Evolutionary conservation across 805 yeast genomes (phyloP), one percentile per base, ranked within the genome.

Genomic region (Candida caryicola): DNA sequence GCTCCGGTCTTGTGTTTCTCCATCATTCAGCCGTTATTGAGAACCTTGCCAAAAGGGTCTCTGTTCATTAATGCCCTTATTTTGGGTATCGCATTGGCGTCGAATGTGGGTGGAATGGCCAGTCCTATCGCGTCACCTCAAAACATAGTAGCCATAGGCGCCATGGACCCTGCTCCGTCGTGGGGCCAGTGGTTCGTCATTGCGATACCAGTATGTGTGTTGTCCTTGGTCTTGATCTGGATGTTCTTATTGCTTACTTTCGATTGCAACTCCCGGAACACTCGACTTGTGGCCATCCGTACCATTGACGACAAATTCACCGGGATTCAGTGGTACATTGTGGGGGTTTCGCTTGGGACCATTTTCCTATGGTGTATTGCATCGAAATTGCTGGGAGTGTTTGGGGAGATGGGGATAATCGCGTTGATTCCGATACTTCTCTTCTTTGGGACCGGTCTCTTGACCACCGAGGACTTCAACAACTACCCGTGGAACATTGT

Each of bases 361-460:
- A 91, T 91, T 41, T 59, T 77, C 2, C 66, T 91, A 29, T 91
- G 99, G 99, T 91, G 98, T 66, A 66, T 88, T 37, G 84, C 95
- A 0, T 85, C 85, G 28, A 77, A 78, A 52, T 63, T 90, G 8
- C 81, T 84, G 40, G 77, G 77, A 1, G 55, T 79, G 2, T 79
- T 91, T 55, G 99, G 99, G 23, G 96, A 90, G 51, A 88, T 90
- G 93, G 99, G 99, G n/a, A 82, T 90, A 47, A 81, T 93, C 43
- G 95, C 98, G 0, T 73, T 93, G 39, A 74, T 90, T 13, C 97
- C 99, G 8, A 76, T 91, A 53, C 74, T 89, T n/a, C 63, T 88
- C n/a, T 82, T 91, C 54, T 91, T 91, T 55, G 98, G 96, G 4
- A 79, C 96, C 0, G 96, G 97, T 1, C 63, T 90, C 14, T 67